These are phyloP conservation scores for Euryodendron excelsum DNA, from an alignment of 148 eudicot species.

Conservation along the genomic window DNA sequence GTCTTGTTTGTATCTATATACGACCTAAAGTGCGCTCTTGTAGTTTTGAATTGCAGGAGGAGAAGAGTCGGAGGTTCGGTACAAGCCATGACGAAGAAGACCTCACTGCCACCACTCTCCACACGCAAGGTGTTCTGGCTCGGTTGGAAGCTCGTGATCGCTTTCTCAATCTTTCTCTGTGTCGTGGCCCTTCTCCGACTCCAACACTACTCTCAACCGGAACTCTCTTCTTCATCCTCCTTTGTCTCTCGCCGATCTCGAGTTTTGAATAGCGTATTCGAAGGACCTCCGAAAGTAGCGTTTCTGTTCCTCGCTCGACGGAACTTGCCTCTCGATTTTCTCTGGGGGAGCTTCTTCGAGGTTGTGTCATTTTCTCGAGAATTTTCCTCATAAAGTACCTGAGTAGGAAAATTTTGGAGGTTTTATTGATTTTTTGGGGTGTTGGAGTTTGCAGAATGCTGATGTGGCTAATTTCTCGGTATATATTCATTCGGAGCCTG, in stretches of 20 bases:
- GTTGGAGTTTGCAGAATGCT: constrained; percentile 56
- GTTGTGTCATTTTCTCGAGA: constrained; percentile 24
- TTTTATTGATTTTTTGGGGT: background rate
- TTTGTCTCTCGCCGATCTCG: constrained; percentile 22
- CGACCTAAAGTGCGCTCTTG: background rate
- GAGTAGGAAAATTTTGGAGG: background rate
- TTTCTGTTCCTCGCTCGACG: constrained; percentile 70
- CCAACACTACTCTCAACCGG: background rate
- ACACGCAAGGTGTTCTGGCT: constrained; percentile 19
- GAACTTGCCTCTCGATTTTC: constrained; percentile 78
- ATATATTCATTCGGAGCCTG: constrained; percentile 83
- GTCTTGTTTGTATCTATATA: background rate
- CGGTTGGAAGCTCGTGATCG: constrained; percentile 17
- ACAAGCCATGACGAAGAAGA: background rate
- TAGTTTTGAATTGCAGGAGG: background rate
- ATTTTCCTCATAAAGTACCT: background rate
- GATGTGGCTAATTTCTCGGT: constrained; percentile 64
- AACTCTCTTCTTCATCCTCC: background rate
- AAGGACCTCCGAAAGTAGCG: constrained; percentile 65
- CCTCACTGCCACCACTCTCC: background rate
- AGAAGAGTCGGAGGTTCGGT: background rate
- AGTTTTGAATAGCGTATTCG: constrained; percentile 22
- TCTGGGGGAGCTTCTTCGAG: constrained; percentile 89
- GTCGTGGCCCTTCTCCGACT: constrained; percentile 23
- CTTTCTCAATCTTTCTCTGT: constrained; percentile 20